Base-by-base conservation (phyloP, 257 asterid species). In the Verbascum thapsus region DNA sequence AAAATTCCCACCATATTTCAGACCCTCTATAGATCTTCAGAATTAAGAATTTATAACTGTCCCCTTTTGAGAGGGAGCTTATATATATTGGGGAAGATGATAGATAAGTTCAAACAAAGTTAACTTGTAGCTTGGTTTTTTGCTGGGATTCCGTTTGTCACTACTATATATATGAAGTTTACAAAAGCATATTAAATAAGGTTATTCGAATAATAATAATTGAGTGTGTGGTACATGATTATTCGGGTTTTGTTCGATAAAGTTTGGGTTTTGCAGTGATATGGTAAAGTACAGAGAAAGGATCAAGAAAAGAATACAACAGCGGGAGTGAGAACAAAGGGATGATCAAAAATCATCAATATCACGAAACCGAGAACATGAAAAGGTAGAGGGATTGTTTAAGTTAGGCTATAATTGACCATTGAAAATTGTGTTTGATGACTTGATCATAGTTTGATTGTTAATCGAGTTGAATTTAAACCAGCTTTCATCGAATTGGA, bases 1-100 rank as follows among this genome's bases (percentile, higher is more conserved):
- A 91, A 91, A 69, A 91, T 70, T 47, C 96, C 98, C 74, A 91
- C 94, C 98, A 88, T 85, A 34, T 54, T 72, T 50, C 44, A 48
- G 45, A n/a, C 38, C 59, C 44, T 22, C n/a, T n/a, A n/a, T n/a
- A n/a, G n/a, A n/a, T n/a, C n/a, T n/a, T n/a, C n/a, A n/a, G n/a
- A n/a, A n/a, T n/a, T n/a, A n/a, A n/a, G n/a, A n/a, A n/a, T n/a
- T n/a, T n/a, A n/a, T n/a, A n/a, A n/a, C n/a, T n/a, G n/a, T n/a
- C n/a, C n/a, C n/a, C n/a, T n/a, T n/a, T n/a, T n/a, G n/a, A n/a
- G n/a, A n/a, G n/a, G n/a, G n/a, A n/a, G n/a, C 43, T 7, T 39
- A 20, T 5, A 26, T 1, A n/a, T n/a, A n/a, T n/a, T 18, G 38
- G 49, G 69, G 66, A 53, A 69, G 77, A 58, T 57, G 72, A 45